phyloP scores from a whole-genome alignment of 2,329 filamentous ascomycete species.

The Graphium sp. region DNA sequence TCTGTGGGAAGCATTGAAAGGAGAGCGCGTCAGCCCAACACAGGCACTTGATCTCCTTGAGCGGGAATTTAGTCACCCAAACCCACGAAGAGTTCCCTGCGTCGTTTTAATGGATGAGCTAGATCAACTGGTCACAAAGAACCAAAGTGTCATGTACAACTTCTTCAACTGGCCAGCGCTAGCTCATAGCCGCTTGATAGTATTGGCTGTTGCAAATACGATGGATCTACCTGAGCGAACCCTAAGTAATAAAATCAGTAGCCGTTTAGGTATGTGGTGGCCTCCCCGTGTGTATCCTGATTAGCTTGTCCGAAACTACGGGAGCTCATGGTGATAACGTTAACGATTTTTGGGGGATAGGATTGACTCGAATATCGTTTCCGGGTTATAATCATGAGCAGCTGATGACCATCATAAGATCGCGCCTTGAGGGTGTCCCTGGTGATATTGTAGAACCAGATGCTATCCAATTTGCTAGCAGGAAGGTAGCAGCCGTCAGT shows the following conservation, averaged over 20 bases:
- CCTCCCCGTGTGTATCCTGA: background rate
- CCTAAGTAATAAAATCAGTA: constrained; percentile 95
- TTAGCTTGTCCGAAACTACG: too few relatives aligned
- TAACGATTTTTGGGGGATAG: too few relatives aligned
- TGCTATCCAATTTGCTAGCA: constrained; percentile 86
- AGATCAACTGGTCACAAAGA: constrained; percentile 93
- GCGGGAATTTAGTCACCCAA: constrained; percentile 82
- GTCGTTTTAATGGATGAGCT: constrained; percentile 98
- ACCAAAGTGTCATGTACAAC: constrained; percentile 99
- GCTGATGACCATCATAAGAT: constrained; percentile 92
- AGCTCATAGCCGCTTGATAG: constrained; percentile 81
- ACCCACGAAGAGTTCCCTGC: constrained; percentile 78
- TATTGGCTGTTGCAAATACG: constrained; percentile 93
- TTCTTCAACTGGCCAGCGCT: constrained; percentile 99
- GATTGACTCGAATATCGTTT: constrained; percentile 88
- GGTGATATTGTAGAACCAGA: constrained; percentile 84
- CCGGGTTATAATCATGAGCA: constrained; percentile 95
- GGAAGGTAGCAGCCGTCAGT: constrained; percentile 92
- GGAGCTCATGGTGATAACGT: too few relatives aligned
- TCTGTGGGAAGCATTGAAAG: constrained; percentile 89
- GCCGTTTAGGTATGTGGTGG: constrained; percentile 43
- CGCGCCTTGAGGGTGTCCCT: constrained; percentile 74
- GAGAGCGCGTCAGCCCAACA: constrained; percentile 77
- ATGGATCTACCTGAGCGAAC: constrained; percentile 97
- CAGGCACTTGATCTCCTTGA: constrained; percentile 86